Evolutionary conservation across 2,329 filamentous ascomycete species (phyloP), one percentile per base, ranked within the genome.

Genomic region (Leptographium flavum): DNA sequence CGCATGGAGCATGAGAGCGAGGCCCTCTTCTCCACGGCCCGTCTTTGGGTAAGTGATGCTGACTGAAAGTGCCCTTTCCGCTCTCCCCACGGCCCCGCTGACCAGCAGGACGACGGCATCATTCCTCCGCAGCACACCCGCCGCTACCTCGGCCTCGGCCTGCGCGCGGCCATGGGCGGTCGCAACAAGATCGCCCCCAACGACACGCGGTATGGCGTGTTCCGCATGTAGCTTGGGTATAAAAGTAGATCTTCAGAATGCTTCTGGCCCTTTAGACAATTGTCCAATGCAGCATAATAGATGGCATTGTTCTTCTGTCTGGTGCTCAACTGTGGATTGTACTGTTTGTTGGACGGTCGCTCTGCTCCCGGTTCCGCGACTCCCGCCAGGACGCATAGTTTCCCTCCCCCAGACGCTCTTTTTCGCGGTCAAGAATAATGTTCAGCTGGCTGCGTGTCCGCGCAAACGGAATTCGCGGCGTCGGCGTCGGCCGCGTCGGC

Each of bases 1-100:
- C 73, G 90, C 39, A 96, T 98, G 54, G 90, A 96, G 59, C 71
- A 73, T 43, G 90, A 96, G 68, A 94, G 85, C 45, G 85, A 94
- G 54, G 87, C 87, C 1, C 78, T 83, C 1, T 96, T 87, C 62
- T 92, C 87, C 1, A 87, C 81, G 28, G 90, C 92, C 5, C 74
- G 90, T 50, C 63, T 96, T 55, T 98, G 92, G 92, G 90, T 74
- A 37, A 4, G 23, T 19, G n/a, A n/a, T n/a, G n/a, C n/a, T n/a
- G n/a, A n/a, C n/a, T n/a, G n/a, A n/a, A n/a, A n/a, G n/a, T 37
- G n/a, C 11, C 10, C n/a, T 30, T 9, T 14, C n/a, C 31, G 3
- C 22, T 27, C 19, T 15, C 1, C 5, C 14, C 15, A 7, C 3
- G 5, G n/a, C 27, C 31, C 14, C 22, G 11, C 41, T 45, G 17